Evolutionary conservation across 129 eudicot genomes (phyloP), one percentile per base, ranked within the genome.

Genomic region (Pittosporum tobira): DNA sequence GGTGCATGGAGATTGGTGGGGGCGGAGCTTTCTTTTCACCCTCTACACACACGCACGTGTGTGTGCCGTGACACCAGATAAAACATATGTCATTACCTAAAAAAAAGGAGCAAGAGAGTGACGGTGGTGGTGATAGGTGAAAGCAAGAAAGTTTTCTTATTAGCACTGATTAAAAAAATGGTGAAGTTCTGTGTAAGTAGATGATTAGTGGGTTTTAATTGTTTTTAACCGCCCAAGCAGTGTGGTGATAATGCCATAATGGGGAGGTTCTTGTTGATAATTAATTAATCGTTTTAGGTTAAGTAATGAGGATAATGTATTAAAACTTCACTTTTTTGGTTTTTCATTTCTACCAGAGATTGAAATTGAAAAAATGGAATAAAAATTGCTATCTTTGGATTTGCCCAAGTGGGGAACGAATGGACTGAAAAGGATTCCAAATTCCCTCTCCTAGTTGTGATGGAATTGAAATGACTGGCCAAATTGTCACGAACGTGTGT

Each of bases 391-490:
- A 69, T 77, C 67, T 68, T 44, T 59, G 48, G 51, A 52, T 26
- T 25, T 66, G 74, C 15, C 14, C 61, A 62, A 70, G 74, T 69
- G 75, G 71, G 58, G n/a, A n/a, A n/a, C 44, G 69, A 52, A 57
- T 51, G 68, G 57, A 51, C 23, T 48, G 70, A 78, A 51, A 73
- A 28, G 75, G 42, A 69, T 58, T 29, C 44, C n/a, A 66, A 63
- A 74, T 20, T 67, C 62, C 53, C 38, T 46, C 23, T 57, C 66
- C 63, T 52, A 59, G 51, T 67, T 50, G 62, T 57, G 6, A 22
- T 50, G 70, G 69, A n/a, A n/a, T n/a, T n/a, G n/a, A n/a, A n/a
- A n/a, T 75, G 82, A 69, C 72, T 24, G 31, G n/a, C 64, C 63
- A 67, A 57, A 64, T 64, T 63, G 66, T 47, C 51, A 47, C n/a